A percentile compares a stretch with the other conserved stretches of the same genome.
These are phyloP conservation scores for Globisporangium spinosum DNA, from an alignment of 352 stramenopile species.

Conservation along the genomic window DNA sequence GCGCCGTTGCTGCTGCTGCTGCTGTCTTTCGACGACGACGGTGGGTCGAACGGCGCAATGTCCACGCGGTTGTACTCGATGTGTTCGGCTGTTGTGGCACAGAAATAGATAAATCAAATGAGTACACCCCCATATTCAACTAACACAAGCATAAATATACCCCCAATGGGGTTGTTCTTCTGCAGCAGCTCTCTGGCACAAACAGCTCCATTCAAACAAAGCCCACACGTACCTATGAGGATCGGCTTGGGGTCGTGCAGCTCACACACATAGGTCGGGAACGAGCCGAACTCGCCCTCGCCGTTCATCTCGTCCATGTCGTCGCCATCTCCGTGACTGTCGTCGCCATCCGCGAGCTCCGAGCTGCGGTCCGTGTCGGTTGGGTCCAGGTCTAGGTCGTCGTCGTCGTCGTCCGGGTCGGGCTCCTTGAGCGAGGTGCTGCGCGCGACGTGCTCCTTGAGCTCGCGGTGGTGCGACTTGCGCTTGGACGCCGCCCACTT, in stretches of 20 bases:
- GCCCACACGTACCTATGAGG: constrained; percentile 40
- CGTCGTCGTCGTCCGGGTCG: constrained; percentile 26
- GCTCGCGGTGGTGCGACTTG: constrained; percentile 16
- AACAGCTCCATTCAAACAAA: background rate
- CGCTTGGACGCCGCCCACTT: constrained; percentile 41
- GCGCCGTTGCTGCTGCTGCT: constrained; percentile 14
- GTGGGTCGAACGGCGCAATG: constrained; percentile 37
- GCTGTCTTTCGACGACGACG: constrained; percentile 23
- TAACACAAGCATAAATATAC: background rate
- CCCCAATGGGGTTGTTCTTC: background rate
- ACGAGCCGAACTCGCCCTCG: constrained; percentile 26
- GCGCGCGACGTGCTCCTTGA: constrained; percentile 17
- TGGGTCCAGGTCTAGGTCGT: constrained; percentile 26
- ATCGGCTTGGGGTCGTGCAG: constrained; percentile 73
- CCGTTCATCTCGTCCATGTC: constrained; percentile 29
- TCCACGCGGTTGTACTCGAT: constrained; percentile 56
- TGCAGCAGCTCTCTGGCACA: background rate
- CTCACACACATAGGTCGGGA: constrained; percentile 72
- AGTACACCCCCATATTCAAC: constrained; percentile 10
- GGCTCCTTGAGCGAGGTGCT: constrained; percentile 36
- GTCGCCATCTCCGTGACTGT: constrained; percentile 20
- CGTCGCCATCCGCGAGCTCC: constrained; percentile 22
- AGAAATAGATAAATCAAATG: constrained; percentile 9
- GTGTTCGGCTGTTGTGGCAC: constrained; percentile 43
- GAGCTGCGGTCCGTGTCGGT: constrained; percentile 33